phyloP scores from a whole-genome alignment of 2,329 filamentous ascomycete genomes.

The Pseudocercospora crystallina region DNA sequence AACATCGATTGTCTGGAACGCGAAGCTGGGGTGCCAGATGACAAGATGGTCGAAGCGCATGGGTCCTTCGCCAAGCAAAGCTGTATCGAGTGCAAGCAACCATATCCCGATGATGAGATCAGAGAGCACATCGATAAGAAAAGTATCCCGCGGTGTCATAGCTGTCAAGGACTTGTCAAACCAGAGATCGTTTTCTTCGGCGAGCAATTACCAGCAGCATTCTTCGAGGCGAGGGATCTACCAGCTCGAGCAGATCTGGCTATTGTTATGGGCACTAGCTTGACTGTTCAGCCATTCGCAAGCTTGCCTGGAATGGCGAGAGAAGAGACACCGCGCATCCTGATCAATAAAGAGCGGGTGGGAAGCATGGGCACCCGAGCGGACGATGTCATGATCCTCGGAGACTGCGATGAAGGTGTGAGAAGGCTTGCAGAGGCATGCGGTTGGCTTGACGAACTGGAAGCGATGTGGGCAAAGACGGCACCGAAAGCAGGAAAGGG shows the following conservation, averaged over 20 bases:
- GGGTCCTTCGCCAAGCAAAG: conserved; percentile 89
- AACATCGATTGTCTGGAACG: conserved; percentile 97
- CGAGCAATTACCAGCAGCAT: conserved; percentile 66
- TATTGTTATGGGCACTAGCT: conserved; percentile 84
- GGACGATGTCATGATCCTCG: conserved; percentile 83
- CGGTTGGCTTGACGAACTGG: conserved; percentile 83
- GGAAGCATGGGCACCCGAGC: conserved; percentile 72
- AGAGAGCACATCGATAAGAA: conserved; percentile 64
- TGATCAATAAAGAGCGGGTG: conserved; percentile 85
- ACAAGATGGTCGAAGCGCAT: conserved; percentile 88
- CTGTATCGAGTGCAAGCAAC: conserved; percentile 80
- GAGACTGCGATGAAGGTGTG: conserved; percentile 80
- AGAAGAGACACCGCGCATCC: conserved; percentile 67
- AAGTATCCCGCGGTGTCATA: conserved; percentile 68
- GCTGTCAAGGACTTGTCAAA: conserved; percentile 80
- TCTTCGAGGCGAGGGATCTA: conserved; percentile 60
- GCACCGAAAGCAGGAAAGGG: conserved; percentile 59
- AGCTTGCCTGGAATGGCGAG: conserved; percentile 66
- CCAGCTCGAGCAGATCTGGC: conserved; percentile 69
- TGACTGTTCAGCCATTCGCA: conserved; percentile 87
- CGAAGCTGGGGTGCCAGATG: conserved; percentile 74
- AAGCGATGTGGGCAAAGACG: conserved; percentile 68
- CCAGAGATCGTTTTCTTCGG: conserved; percentile 96
- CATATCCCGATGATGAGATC: conserved; percentile 75
- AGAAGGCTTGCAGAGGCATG: conserved; percentile 73